Conservation (phyloP, 805 yeast species). For the Ogataea ramenticola region DNA sequence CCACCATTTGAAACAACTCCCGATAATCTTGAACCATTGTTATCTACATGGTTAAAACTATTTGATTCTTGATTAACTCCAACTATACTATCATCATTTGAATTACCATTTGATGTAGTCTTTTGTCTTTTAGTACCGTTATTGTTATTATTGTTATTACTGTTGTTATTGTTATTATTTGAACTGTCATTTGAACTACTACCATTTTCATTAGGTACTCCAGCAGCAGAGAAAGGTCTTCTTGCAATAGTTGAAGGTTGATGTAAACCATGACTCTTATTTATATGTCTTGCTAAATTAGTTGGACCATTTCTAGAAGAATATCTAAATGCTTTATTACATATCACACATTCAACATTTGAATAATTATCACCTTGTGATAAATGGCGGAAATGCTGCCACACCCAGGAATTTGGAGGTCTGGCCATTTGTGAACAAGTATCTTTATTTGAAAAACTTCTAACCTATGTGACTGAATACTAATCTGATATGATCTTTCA, state of each 20-base stretch:
- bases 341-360: conserved; percentile 22
- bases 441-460: too few species aligned
- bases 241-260: conserved; percentile 20
- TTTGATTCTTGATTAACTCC: neutral
- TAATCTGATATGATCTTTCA: too few species aligned
- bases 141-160: too few species aligned
- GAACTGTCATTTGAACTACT: conserved; percentile 1
- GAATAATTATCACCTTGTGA: conserved; percentile 15
- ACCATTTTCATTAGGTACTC: neutral
- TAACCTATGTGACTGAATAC: too few species aligned
- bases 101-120: neutral
- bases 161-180: neutral
- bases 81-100: neutral
- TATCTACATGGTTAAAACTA: neutral
- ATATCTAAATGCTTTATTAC: conserved; percentile 22
- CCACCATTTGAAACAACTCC: neutral
- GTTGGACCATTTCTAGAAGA: conserved; percentile 29
- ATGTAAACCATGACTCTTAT: conserved; percentile 20
- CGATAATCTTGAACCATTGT: neutral
- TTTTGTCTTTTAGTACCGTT: neutral
- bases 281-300: conserved; percentile 25
- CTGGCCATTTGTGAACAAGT: conserved; percentile 21
- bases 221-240: conserved; percentile 15
- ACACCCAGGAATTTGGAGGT: conserved; percentile 29
- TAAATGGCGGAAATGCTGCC: conserved; percentile 26